A percentile compares a stretch with the other conserved stretches of the same genome.
phyloP scores from a whole-genome alignment of 306 rosid species.

The Sicyos baderoa region DNA sequence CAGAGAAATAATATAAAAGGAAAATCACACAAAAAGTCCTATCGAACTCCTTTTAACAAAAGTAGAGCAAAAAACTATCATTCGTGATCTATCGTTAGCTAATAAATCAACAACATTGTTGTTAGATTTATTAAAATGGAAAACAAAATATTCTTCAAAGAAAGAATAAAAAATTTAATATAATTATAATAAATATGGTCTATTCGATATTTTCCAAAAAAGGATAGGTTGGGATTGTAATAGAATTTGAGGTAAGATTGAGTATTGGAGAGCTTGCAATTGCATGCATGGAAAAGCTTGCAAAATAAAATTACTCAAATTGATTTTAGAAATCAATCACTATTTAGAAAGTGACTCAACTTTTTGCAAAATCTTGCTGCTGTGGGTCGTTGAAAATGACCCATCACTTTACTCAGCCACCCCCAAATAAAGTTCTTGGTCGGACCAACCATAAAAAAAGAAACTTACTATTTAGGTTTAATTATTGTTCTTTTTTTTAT shows the following conservation, averaged over 20 bases:
- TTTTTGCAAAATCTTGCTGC: constrained; percentile 18
- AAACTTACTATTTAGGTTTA: not conserved
- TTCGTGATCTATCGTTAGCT: no score
- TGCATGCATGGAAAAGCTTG: constrained; percentile 16
- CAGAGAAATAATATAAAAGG: no score
- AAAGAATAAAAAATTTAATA: no score
- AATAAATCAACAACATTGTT: no score
- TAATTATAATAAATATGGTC: no score
- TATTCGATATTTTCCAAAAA: no score
- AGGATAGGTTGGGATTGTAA: not conserved
- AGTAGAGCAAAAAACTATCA: no score
- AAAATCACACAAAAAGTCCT: no score
- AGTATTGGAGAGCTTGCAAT: not conserved
- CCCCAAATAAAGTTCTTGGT: constrained; percentile 6
- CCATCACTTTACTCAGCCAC: not conserved
- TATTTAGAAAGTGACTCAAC: constrained; percentile 14
- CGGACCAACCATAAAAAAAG: not conserved
- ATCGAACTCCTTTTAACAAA: no score
- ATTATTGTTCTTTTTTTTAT: not conserved
- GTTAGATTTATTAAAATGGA: no score
- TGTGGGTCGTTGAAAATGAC: constrained; percentile 22
- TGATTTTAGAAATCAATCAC: constrained; percentile 4
- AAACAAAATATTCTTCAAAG: no score
- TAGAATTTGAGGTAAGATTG: not conserved
- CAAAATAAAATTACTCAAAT: constrained; percentile 5